Conservation (phyloP, 495 filamentous ascomycete genomes). For the Choiromyces venosus region DNA sequence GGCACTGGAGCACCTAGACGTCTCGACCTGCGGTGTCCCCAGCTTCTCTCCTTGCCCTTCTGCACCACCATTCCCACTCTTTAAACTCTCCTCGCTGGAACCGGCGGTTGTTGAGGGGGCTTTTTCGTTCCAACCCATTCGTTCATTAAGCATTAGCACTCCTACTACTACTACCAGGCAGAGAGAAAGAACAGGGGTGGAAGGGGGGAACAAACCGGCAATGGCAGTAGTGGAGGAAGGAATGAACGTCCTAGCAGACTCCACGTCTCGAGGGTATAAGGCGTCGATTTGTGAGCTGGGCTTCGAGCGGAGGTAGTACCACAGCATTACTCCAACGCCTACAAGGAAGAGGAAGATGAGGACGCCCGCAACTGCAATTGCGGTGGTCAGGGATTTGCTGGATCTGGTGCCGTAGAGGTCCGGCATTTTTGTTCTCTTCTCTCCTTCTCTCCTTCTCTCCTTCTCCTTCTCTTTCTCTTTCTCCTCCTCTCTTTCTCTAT, state of each 20-base stretch:
- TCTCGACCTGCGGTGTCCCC: neutral
- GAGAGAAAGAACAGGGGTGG: neutral
- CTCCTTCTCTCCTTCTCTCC: neutral
- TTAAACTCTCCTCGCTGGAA: neutral
- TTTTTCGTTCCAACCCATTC: neutral
- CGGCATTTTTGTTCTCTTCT: neutral
- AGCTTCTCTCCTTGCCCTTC: neutral
- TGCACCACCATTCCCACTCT: neutral
- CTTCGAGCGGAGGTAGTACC: neutral
- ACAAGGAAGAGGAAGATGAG: neutral
- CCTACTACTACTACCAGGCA: neutral
- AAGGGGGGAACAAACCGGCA: neutral
- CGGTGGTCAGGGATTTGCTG: neutral
- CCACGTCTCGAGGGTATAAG: neutral
- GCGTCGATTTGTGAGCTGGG: neutral
- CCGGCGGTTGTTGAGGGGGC: neutral
- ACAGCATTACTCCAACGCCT: neutral
- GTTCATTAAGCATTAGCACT: neutral
- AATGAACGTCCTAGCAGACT: neutral
- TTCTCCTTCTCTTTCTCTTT: no score
- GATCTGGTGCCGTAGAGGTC: neutral
- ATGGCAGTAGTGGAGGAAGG: neutral
- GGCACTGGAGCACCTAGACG: neutral
- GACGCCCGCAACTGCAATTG: neutral
- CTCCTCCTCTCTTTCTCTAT: no score